Evolutionary conservation across 169 alveolate species (phyloP), one percentile per base, ranked within the genome.

Genomic region (Plasmodium chabaudi): DNA sequence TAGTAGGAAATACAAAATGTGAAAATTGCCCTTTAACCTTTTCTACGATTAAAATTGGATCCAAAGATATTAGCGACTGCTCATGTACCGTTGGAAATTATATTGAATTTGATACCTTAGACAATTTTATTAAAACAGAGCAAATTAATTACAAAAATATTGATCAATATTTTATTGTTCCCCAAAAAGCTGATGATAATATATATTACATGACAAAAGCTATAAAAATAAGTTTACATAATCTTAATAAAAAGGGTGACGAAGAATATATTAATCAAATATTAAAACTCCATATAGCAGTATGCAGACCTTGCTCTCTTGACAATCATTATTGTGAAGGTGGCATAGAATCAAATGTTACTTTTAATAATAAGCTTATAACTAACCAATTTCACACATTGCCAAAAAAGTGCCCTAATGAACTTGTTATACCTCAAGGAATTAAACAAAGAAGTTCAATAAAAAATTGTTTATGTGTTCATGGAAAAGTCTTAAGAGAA

Each of bases 1-100:
- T 47, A 53, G 56, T 56, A 56, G 91, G 95, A 25, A 92, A 94
- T 67, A 53, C 60, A 7, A 92, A 74, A 39, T 94, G 96, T 64
- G 74, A 65, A 44, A 65, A 74, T 53, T 94, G 96, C 90, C 96
- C 96, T 10, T 64, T 42, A 39, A 55, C 72, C 63, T 89, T 92
- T 92, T 90, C 95, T n/a, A 94, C 96, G 1, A 25, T 61, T 10
- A 61, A 69, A 34, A 89, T 25, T 46, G 96, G 96, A 7, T 59
- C 96, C 5, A 75, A 75, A n/a, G 69, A 71, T 12, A 79, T 87
- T 49, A 67, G 72, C 27, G 93, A 92, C 51, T 94, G 96, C 61
- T 88, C 89, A 10, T 94, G 96, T 15, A 65, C 87, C 9, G 79
- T 82, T 44, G 93, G 94, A 59, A 87, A 64, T 73, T 92, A 73